Evolutionary conservation across 2,329 filamentous ascomycete species (phyloP).

Genomic region (Pseudogymnoascus sp.): DNA sequence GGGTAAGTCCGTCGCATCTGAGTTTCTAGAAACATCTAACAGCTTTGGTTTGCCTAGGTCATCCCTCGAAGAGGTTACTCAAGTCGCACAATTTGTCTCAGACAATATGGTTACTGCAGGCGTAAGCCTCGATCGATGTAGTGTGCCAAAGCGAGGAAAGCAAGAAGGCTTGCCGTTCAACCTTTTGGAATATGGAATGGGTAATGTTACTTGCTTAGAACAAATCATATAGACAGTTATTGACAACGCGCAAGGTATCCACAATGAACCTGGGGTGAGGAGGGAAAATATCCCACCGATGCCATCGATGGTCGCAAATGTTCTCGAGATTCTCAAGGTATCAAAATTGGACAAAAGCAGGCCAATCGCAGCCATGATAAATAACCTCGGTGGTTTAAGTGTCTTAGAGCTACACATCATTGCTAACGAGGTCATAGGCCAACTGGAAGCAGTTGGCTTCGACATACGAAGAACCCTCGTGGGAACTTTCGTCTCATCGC

Average conservation of each 20-base stretch:
- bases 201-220: conserved; percentile 21
- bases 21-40: background rate
- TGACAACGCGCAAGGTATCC: conserved; percentile 22
- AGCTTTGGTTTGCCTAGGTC: conserved; percentile 11
- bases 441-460: conserved; percentile 24
- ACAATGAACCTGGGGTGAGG: conserved; percentile 37
- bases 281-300: background rate
- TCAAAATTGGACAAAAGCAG: conserved; percentile 16
- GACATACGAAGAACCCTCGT: conserved; percentile 34
- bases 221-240: background rate
- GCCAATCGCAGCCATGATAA: conserved; percentile 17
- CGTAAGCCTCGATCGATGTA: conserved; percentile 42
- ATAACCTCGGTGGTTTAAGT: conserved; percentile 11
- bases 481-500: conserved; percentile 42
- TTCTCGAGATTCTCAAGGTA: background rate
- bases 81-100: conserved; percentile 25
- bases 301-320: background rate
- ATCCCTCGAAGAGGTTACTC: conserved; percentile 21
- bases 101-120: conserved; percentile 39
- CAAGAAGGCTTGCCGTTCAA: conserved; percentile 37
- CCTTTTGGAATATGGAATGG: conserved; percentile 34
- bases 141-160: conserved; percentile 41
- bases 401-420: conserved; percentile 39
- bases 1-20: background rate
- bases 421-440: conserved; percentile 33